phyloP scores from a whole-genome alignment of 2,329 filamentous ascomycete species.

The Emergomyces pasteurianus region DNA sequence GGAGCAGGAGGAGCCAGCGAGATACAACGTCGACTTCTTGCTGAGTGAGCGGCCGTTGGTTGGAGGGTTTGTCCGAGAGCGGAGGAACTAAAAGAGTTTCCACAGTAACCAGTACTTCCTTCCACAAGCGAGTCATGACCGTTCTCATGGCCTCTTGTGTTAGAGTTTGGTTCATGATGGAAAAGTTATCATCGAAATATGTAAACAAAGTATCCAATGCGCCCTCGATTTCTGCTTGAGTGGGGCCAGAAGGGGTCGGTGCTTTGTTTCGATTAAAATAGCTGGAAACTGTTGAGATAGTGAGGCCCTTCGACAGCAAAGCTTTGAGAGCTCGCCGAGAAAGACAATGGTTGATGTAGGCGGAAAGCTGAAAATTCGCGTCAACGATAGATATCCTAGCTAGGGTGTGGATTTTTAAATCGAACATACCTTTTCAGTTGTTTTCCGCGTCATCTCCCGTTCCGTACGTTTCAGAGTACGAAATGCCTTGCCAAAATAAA shows the following conservation, averaged over 20 bases:
- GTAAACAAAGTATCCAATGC: constrained; percentile 74
- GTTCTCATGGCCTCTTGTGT: constrained; percentile 95
- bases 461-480: constrained; percentile 89
- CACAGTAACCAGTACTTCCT: constrained; percentile 86
- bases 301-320: constrained; percentile 61
- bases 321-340: constrained; percentile 68
- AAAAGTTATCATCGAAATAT: constrained; percentile 98
- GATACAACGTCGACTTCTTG: constrained; percentile 92
- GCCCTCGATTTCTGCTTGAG: constrained; percentile 62
- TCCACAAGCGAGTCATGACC: constrained; percentile 97
- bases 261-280: constrained; percentile 46
- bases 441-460: constrained; percentile 93
- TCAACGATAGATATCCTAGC: constrained; percentile 1
- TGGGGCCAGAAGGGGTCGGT: constrained; percentile 44
- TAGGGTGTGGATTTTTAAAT: neutral
- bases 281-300: constrained; percentile 61
- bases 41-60: constrained; percentile 68
- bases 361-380: constrained; percentile 53
- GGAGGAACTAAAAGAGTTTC: constrained; percentile 85
- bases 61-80: constrained; percentile 84
- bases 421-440: constrained; percentile 77
- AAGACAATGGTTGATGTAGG: constrained; percentile 82
- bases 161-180: constrained; percentile 94
- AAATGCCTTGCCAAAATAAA: constrained; percentile 96
- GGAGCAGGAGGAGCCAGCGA: constrained; percentile 81